Evolutionary conservation across 805 yeast species (phyloP).

Genomic region (Pichia nakasei): DNA sequence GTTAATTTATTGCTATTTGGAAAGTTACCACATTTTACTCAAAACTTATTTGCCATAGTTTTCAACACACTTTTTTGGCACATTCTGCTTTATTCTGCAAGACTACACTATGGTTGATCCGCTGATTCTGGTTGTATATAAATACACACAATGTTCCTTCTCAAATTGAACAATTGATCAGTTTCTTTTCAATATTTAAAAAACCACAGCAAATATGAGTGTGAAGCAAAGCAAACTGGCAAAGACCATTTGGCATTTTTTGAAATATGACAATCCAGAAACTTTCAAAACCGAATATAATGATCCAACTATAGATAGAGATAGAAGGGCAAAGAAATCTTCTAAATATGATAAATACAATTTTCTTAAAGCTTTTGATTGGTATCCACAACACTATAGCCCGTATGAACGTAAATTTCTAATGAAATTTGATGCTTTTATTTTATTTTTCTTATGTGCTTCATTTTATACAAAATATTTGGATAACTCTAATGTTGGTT

Average conservation of each 20-base stretch:
- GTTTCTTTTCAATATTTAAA: too few relatives aligned
- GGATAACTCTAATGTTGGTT: conserved; percentile 50
- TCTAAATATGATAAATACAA: conserved; percentile 8
- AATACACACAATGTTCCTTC: too few relatives aligned
- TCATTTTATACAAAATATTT: conserved; percentile 61
- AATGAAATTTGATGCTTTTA: conserved; percentile 9
- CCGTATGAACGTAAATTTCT: conserved; percentile 12
- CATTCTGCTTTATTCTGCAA: too few relatives aligned
- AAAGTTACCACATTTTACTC: too few relatives aligned
- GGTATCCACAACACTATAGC: conserved; percentile 15
- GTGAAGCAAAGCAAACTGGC: neutral
- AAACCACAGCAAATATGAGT: neutral
- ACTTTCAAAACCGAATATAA: conserved; percentile 12
- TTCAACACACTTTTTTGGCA: too few relatives aligned
- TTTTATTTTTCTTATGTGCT: conserved; percentile 22
- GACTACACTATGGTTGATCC: too few relatives aligned
- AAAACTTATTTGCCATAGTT: too few relatives aligned
- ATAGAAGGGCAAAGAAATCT: conserved; percentile 6
- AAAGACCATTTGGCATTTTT: neutral
- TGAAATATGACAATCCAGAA: conserved; percentile 9
- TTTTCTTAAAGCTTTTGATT: conserved; percentile 10
- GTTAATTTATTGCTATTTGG: too few relatives aligned
- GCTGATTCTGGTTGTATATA: too few relatives aligned
- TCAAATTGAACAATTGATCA: too few relatives aligned
- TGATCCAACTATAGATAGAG: conserved; percentile 10